Evolutionary conservation across 177 flowering plant species (phyloP).

Genomic region (Vitis hybrid): DNA sequence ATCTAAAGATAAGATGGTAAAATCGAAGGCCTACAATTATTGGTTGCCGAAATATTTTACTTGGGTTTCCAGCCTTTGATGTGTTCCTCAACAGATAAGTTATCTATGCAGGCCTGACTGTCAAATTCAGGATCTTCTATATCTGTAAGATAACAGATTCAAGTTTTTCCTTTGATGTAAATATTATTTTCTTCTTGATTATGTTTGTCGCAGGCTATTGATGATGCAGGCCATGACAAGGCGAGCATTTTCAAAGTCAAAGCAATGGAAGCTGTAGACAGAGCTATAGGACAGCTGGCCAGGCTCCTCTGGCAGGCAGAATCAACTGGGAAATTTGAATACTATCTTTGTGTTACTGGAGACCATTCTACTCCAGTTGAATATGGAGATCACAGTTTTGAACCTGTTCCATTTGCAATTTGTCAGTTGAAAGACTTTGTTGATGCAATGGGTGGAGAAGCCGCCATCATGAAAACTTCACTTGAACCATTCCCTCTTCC

Average conservation of each 20-base stretch:
- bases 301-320: constrained; percentile 83
- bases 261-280: constrained; percentile 85
- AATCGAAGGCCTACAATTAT: too few relatives aligned
- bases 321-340: constrained; percentile 56
- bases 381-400: constrained; percentile 97
- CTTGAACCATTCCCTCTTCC: constrained; percentile 91
- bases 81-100: too few relatives aligned
- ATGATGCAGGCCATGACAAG: constrained; percentile 98
- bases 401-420: constrained; percentile 84
- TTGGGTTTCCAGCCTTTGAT: too few relatives aligned
- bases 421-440: constrained; percentile 74
- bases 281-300: constrained; percentile 79
- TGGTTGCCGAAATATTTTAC: too few relatives aligned
- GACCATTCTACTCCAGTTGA: constrained; percentile 98
- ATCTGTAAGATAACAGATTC: too few relatives aligned
- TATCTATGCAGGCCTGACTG: background rate
- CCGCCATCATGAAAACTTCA: constrained; percentile 38
- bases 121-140: too few relatives aligned
- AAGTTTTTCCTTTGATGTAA: background rate
- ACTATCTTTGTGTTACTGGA: constrained; percentile 82
- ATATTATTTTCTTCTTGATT: background rate
- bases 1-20: too few relatives aligned
- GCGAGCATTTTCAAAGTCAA: constrained; percentile 78
- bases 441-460: constrained; percentile 71
- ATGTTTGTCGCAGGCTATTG: constrained; percentile 67